Percentiles rank a stretch among this genome's conserved stretches.
phyloP scores from a whole-genome alignment of 2,329 filamentous ascomycete genomes.

The Sphaerulina vaccinii region DNA sequence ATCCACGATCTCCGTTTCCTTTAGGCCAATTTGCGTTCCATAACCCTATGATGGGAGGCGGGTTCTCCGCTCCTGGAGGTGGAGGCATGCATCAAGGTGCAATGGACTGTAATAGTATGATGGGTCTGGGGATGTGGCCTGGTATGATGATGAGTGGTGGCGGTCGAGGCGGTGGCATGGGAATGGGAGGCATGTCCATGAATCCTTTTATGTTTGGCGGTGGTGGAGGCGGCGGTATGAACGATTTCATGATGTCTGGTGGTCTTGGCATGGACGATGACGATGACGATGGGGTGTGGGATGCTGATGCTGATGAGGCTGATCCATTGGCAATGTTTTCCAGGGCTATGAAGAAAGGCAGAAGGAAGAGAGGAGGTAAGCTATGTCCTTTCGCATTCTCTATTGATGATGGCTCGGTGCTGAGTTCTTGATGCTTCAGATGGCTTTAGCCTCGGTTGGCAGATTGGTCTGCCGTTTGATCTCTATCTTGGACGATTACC shows the following conservation, averaged over 20 bases:
- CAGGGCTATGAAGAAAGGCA: constrained; percentile 2
- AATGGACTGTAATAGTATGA: not conserved
- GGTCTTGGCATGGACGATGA: constrained; percentile 8
- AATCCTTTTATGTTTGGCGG: not conserved
- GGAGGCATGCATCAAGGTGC: not conserved
- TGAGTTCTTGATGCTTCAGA: not conserved
- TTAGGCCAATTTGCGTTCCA: constrained; percentile 5
- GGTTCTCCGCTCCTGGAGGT: constrained; percentile 1
- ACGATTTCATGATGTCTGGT: constrained; percentile 3
- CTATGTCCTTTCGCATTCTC: not conserved
- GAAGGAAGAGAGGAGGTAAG: constrained; percentile 6
- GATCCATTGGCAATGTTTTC: not conserved
- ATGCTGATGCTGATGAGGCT: constrained; percentile 13
- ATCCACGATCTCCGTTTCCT: constrained; percentile 15
- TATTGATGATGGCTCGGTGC: not conserved
- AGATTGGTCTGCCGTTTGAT: too few relatives aligned
- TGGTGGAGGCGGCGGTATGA: not conserved
- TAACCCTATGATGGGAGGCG: not conserved
- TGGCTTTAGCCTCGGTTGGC: not conserved
- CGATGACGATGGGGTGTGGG: constrained; percentile 16
- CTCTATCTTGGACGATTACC: too few relatives aligned
- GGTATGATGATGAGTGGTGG: not conserved
- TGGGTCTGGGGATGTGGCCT: not conserved
- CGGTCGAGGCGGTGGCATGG: too few relatives aligned
- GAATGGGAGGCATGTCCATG: constrained; percentile 3